Evolutionary conservation across 2,329 filamentous ascomycete genomes (phyloP), one percentile per base, ranked within the genome.

Genomic region (Hypoxylon sp.): DNA sequence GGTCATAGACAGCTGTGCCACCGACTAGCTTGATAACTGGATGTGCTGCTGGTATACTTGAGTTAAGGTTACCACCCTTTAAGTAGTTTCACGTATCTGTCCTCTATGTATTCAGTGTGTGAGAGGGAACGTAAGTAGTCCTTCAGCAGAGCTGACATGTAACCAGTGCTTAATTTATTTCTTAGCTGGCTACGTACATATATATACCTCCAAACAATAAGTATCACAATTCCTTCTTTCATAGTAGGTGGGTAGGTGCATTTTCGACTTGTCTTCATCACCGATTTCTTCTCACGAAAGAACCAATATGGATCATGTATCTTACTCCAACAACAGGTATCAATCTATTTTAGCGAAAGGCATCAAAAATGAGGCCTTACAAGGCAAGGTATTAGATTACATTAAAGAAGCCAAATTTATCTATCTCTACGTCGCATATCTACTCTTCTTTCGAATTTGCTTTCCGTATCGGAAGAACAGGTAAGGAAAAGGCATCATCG

Each of bases 401-500:
- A 6, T 56, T 11, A 6, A 47, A 15, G 10, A 32, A 15, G 2
- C 4, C 35, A 35, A 5, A 29, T 21, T 10, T 6, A 11, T 37
- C 15, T 51, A 57, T 50, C 17, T 52, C 35, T 70, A 60, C 10
- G 48, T 63, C 13, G 68, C 65, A 52, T 51, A 90, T 52, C 84
- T 82, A 72, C 88, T 90, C 61, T 80, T 84, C 19, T 80, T 80
- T 59, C 88, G 83, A 66, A 91, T 83, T 63, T 73, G 79, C 78
- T 89, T 89, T 48, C 88, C 88, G 68, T 86, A 88, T 47, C 81
- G 82, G 80, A 89, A 91, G 67, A 90, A 90, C 6, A 90, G 75
- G 73, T 86, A 89, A 3, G 89, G 89, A 67, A 91, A 89, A 0
- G 89, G 89, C 78, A 89, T 80, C 86, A 91, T 89, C 53, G 79